Conservation (phyloP, 352 stramenopile species). For the Phytophthora meadii region DNA sequence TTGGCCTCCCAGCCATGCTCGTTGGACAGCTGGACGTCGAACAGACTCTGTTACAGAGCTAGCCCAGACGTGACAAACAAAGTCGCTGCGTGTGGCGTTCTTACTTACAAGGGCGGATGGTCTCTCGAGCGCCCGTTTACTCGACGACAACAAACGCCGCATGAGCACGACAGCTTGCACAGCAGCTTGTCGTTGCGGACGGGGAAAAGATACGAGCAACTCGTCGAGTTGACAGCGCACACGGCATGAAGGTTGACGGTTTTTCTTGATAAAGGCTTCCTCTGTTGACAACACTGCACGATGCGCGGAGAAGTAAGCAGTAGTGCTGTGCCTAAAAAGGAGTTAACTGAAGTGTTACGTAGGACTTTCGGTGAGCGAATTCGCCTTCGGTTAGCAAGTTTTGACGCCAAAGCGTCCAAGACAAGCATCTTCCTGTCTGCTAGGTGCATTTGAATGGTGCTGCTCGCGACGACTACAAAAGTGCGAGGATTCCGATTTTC, state of each 20-base stretch:
- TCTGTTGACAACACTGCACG: constrained; percentile 5
- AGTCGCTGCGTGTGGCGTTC: constrained; percentile 18
- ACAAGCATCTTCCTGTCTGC: constrained; percentile 5
- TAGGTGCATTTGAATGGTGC: constrained; percentile 2
- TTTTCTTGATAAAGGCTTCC: too few relatives aligned
- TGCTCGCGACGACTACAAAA: constrained; percentile 11
- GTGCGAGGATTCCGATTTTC: constrained; percentile 17
- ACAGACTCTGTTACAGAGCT: too few relatives aligned
- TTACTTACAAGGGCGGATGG: constrained; percentile 22
- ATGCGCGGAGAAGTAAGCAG: constrained; percentile 9
- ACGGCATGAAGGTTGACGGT: background rate
- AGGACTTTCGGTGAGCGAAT: constrained; percentile 12
- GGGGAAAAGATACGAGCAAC: constrained; percentile 8
- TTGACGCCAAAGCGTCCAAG: too few relatives aligned
- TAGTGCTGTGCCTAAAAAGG: background rate
- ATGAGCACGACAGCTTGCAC: constrained; percentile 21
- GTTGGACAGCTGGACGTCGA: constrained; percentile 24
- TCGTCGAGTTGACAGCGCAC: constrained; percentile 1
- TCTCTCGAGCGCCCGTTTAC: constrained; percentile 22
- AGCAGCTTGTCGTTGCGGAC: background rate
- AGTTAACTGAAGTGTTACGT: background rate
- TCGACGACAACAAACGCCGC: constrained; percentile 14
- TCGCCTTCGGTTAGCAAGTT: background rate
- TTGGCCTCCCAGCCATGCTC: constrained; percentile 35
- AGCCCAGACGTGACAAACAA: constrained; percentile 24